phyloP scores from a whole-genome alignment of 805 yeast species.

The Wickerhamomyces strasburgensis region DNA sequence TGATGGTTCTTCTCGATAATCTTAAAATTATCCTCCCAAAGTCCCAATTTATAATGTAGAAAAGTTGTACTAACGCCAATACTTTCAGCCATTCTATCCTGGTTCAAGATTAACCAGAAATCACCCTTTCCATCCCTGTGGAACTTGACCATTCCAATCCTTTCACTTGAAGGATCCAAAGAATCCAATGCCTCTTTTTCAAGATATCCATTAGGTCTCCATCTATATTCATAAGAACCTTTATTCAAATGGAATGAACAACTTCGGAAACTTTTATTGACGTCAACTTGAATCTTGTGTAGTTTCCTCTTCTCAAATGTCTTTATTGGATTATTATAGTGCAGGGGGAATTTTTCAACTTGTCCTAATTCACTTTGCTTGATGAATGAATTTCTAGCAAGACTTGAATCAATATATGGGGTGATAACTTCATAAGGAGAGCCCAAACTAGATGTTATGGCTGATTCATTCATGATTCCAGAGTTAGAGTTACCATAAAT shows the following conservation, averaged over 20 bases:
- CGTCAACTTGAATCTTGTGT: constrained; percentile 3
- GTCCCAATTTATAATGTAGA: constrained; percentile 8
- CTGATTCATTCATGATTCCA: too few species aligned
- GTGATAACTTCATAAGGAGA: not conserved
- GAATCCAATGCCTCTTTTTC: constrained; percentile 10
- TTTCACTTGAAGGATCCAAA: constrained; percentile 8
- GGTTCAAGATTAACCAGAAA: constrained; percentile 10
- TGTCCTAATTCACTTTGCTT: constrained; percentile 3
- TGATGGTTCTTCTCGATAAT: not conserved
- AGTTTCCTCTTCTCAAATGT: constrained; percentile 5
- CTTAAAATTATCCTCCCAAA: not conserved
- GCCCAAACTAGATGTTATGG: too few species aligned
- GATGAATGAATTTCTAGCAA: constrained; percentile 6
- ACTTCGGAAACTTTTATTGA: not conserved
- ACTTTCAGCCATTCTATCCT: constrained; percentile 10
- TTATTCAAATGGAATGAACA: constrained; percentile 6
- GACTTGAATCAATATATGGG: constrained; percentile 17
- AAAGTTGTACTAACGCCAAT: constrained; percentile 14
- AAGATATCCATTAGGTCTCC: constrained; percentile 20
- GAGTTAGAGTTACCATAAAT: too few species aligned
- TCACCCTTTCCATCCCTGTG: constrained; percentile 3
- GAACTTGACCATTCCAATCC: constrained; percentile 12
- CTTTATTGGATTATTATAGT: not conserved
- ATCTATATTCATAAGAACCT: constrained; percentile 9
- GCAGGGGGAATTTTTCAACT: not conserved